Conservation (phyloP, 352 stramenopile genomes). For the Pythium grandisporangium region DNA sequence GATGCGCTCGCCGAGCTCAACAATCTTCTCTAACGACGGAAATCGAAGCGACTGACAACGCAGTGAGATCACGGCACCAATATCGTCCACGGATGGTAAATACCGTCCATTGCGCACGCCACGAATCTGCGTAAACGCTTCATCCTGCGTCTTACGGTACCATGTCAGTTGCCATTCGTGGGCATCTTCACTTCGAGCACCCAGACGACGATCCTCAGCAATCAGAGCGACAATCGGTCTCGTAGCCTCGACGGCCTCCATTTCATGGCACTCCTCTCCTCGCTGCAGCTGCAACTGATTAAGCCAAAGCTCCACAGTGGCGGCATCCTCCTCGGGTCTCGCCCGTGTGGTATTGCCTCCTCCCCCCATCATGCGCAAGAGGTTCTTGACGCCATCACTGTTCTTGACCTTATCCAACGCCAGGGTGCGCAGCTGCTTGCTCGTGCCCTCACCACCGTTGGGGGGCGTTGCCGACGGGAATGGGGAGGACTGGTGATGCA, state of each 20-base stretch:
- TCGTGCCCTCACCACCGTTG: slow-evolving; percentile 14
- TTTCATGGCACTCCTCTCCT: slow-evolving; percentile 13
- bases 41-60: slow-evolving; percentile 65
- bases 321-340: slow-evolving; percentile 47
- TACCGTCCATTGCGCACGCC: slow-evolving; percentile 42
- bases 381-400: slow-evolving; percentile 61
- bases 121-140: slow-evolving; percentile 63
- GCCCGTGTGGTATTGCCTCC: slow-evolving; percentile 21
- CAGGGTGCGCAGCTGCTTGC: slow-evolving; percentile 28
- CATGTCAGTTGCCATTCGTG: slow-evolving; percentile 54
- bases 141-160: slow-evolving; percentile 47
- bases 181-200: slow-evolving; percentile 46
- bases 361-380: slow-evolving; percentile 61
- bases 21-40: slow-evolving; percentile 34
- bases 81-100: slow-evolving; percentile 64
- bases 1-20: slow-evolving; percentile 37
- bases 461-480: no score
- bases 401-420: slow-evolving; percentile 56
- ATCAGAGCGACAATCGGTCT: slow-evolving; percentile 45
- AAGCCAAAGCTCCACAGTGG: slow-evolving; percentile 51
- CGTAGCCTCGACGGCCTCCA: slow-evolving; percentile 21
- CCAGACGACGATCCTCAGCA: slow-evolving; percentile 30
- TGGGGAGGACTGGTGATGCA: no score
- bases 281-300: slow-evolving; percentile 40
- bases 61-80: slow-evolving; percentile 39